Conservation (phyloP, 176 grass and related monocot genomes). For the Oropetium thomaeum region DNA sequence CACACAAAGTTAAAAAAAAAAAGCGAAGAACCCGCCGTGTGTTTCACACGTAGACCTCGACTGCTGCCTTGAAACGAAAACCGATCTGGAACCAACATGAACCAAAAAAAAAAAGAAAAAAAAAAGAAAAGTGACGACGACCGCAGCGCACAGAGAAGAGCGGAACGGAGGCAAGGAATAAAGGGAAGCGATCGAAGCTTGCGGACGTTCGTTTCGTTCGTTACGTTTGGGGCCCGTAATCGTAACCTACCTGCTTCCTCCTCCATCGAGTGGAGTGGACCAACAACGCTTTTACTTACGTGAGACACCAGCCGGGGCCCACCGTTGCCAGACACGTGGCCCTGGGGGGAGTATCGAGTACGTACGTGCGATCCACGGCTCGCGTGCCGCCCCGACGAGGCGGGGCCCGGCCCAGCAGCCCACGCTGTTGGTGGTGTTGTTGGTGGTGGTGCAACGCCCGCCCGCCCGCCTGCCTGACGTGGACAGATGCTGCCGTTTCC, state of each 20-base stretch:
- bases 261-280: not conserved
- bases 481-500: not conserved
- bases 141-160: not conserved
- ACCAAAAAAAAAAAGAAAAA: not conserved
- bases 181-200: not conserved
- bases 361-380: conserved; percentile 10
- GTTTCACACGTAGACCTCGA: conserved; percentile 4
- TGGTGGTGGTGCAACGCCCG: no score
- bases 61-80: not conserved
- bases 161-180: not conserved
- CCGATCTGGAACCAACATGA: not conserved
- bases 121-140: not conserved
- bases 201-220: not conserved
- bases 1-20: not conserved
- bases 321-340: not conserved
- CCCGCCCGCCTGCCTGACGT: conserved; percentile 3
- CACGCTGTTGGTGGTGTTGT: not conserved
- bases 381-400: not conserved
- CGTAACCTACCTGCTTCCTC: no score
- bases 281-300: conserved; percentile 3
- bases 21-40: no score
- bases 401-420: not conserved
- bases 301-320: not conserved
- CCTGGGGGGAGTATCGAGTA: no score
- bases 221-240: not conserved